Conservation (phyloP, 2,329 filamentous ascomycete species). For the Fusarium nisikadoi region DNA sequence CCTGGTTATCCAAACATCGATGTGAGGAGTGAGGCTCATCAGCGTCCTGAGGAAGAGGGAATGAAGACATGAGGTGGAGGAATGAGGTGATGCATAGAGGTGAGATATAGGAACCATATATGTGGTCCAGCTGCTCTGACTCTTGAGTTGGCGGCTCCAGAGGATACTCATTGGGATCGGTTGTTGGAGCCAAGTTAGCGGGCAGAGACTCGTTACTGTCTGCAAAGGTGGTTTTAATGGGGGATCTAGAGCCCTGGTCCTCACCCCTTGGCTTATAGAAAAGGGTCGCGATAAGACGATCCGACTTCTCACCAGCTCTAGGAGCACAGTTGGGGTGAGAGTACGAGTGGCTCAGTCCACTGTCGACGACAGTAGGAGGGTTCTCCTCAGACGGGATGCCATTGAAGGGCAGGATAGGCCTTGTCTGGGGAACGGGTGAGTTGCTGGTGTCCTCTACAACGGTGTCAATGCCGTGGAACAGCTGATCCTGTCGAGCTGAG, state of each 20-base stretch:
- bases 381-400: constrained; percentile 69
- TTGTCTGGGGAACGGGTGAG: constrained; percentile 52
- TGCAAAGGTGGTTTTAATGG: constrained; percentile 44
- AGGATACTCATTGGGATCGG: constrained; percentile 67
- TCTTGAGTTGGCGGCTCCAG: constrained; percentile 68
- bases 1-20: constrained; percentile 70
- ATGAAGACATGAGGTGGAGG: constrained; percentile 72
- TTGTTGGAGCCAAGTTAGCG: constrained; percentile 68
- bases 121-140: constrained; percentile 68
- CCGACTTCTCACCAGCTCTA: constrained; percentile 56
- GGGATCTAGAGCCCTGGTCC: constrained; percentile 45
- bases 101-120: constrained; percentile 74
- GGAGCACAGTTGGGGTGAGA: constrained; percentile 73
- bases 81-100: constrained; percentile 74
- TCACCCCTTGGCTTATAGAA: constrained; percentile 65
- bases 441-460: constrained; percentile 67
- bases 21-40: constrained; percentile 69
- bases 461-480: constrained; percentile 69
- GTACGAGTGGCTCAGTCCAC: constrained; percentile 69
- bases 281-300: constrained; percentile 69
- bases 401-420: constrained; percentile 62
- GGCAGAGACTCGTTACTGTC: constrained; percentile 54
- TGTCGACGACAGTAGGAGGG: constrained; percentile 70
- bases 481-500: constrained; percentile 60
- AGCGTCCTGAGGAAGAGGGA: constrained; percentile 64